Percentiles rank a stretch among this genome's conserved stretches.
Conservation (phyloP, 2,329 filamentous ascomycete species). For the Trichophyton benhamiae region DNA sequence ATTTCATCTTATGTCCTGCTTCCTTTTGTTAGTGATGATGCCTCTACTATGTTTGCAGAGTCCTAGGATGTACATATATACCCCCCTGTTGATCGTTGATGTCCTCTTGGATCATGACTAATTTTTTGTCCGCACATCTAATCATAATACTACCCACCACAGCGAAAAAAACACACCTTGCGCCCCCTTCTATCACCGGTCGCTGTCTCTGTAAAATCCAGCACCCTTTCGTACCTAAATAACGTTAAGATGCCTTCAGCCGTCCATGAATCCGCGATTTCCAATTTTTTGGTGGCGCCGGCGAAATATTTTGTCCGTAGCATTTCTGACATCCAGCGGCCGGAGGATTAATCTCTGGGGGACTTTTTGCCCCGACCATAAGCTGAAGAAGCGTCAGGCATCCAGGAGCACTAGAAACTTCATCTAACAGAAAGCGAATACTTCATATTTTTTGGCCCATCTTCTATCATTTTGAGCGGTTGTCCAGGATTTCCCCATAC, state of each 20-base stretch:
- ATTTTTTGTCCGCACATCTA: not conserved
- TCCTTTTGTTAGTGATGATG: not conserved
- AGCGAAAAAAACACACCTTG: not conserved
- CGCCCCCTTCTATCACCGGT: not conserved
- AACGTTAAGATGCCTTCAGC: not conserved
- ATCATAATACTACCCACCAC: not conserved
- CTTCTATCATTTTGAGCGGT: not conserved
- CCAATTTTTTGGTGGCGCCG: not conserved
- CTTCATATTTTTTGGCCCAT: not conserved
- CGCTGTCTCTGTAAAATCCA: not conserved
- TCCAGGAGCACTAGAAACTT: not conserved
- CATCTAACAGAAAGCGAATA: not conserved
- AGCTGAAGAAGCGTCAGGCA: not conserved
- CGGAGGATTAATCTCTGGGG: not conserved
- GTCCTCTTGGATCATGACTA: not conserved
- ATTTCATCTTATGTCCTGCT: not conserved
- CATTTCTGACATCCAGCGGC: not conserved
- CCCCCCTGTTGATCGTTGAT: not conserved
- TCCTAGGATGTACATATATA: conserved; percentile 4
- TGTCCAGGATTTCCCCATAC: not conserved
- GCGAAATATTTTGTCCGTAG: not conserved
- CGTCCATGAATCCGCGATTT: not conserved
- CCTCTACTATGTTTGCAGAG: not conserved
- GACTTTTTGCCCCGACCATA: not conserved
- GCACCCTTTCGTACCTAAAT: not conserved